These are phyloP conservation scores for Thalassiosira hispida DNA, from an alignment of 352 stramenopile species.

Conservation along the genomic window DNA sequence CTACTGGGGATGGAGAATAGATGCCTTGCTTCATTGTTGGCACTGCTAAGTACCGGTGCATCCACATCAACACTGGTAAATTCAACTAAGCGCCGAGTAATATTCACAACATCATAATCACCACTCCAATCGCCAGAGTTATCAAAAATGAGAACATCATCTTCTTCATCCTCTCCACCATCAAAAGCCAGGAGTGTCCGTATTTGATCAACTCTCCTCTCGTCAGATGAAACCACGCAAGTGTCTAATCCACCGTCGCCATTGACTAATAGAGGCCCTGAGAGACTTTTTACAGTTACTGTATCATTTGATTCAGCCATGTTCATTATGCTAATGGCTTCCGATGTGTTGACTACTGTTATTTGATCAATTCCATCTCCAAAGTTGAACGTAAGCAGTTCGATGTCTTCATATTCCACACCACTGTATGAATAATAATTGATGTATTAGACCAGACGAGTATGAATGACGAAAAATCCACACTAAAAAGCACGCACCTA, in stretches of 20 bases:
- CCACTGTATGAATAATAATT: constrained; percentile 37
- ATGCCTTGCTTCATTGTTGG: constrained; percentile 7
- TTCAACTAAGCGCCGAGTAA: background rate
- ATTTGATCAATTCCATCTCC: constrained; percentile 48
- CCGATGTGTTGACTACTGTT: constrained; percentile 37
- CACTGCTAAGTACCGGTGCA: background rate
- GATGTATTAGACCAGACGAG: no score
- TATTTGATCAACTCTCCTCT: constrained; percentile 31
- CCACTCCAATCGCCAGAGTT: constrained; percentile 17
- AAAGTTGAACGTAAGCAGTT: constrained; percentile 46
- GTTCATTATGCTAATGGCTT: constrained; percentile 47
- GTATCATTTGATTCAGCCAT: constrained; percentile 39
- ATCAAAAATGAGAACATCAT: constrained; percentile 45
- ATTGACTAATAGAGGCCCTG: constrained; percentile 28
- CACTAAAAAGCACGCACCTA: no score
- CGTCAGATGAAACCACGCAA: constrained; percentile 28
- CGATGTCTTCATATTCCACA: constrained; percentile 40
- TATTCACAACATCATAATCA: background rate
- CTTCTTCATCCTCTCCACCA: constrained; percentile 32
- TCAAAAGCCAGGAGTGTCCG: constrained; percentile 44
- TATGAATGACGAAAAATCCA: no score
- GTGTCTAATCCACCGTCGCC: background rate
- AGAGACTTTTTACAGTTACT: constrained; percentile 34
- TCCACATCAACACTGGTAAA: background rate
- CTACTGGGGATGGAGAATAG: no score